phyloP scores from a whole-genome alignment of 78 protist species.

The Chrysochromulina tobinii region DNA sequence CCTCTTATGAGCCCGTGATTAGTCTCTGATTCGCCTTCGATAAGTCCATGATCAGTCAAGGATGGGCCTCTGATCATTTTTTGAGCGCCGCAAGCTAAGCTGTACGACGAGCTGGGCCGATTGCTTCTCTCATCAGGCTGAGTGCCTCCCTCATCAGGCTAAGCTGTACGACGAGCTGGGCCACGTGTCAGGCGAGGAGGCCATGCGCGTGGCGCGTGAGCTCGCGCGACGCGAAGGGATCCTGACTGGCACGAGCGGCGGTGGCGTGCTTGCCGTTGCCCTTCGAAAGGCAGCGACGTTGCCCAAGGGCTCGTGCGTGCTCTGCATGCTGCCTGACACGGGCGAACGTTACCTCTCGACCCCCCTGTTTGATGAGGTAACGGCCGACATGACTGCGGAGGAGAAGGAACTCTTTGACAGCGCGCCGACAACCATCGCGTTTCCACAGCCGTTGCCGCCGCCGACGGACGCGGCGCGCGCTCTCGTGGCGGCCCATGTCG shows the following conservation, averaged over 20 bases:
- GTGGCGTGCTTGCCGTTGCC: conserved; percentile 39
- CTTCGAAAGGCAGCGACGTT: background rate
- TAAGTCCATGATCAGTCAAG: too few species aligned
- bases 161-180: conserved; percentile 19
- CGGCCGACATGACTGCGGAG: conserved; percentile 18
- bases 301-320: conserved; percentile 37
- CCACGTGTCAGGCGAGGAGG: conserved; percentile 33
- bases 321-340: conserved; percentile 61
- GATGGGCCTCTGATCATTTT: too few species aligned
- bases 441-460: too few species aligned
- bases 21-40: too few species aligned
- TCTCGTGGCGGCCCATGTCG: too few species aligned
- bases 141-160: background rate
- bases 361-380: conserved; percentile 36
- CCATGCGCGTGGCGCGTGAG: conserved; percentile 32
- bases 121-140: too few species aligned
- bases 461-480: too few species aligned
- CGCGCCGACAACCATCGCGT: too few species aligned
- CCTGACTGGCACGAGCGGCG: conserved; percentile 70
- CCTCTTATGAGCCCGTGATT: too few species aligned
- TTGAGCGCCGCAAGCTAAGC: too few species aligned
- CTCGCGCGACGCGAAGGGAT: conserved; percentile 72
- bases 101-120: too few species aligned
- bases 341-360: conserved; percentile 78
- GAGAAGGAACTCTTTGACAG: background rate